These are phyloP conservation scores for Pythium phragmiticola DNA, from an alignment of 352 stramenopile genomes.

Conservation along the genomic window DNA sequence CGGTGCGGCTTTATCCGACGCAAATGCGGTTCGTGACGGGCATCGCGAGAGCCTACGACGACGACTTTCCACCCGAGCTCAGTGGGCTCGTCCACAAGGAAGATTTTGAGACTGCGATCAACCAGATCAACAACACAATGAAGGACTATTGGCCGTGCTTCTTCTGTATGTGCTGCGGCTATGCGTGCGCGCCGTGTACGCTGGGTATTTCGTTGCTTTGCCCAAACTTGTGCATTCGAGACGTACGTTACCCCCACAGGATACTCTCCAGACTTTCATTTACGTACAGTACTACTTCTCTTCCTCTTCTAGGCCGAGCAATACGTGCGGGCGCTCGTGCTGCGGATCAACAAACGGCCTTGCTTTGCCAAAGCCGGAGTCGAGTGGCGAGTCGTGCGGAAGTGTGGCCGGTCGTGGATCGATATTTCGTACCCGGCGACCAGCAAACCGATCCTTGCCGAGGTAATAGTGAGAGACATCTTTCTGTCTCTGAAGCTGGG, in stretches of 20 bases:
- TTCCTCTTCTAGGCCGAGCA: conserved; percentile 48
- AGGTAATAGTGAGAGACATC: conserved; percentile 3
- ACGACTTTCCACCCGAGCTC: conserved; percentile 66
- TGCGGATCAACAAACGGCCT: conserved; percentile 57
- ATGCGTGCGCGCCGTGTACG: conserved; percentile 64
- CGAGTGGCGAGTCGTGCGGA: conserved; percentile 58
- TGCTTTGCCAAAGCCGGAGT: conserved; percentile 59
- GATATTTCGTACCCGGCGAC: conserved; percentile 60
- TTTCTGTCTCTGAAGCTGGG: neutral
- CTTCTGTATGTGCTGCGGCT: conserved; percentile 73
- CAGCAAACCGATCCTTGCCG: conserved; percentile 28
- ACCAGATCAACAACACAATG: conserved; percentile 86
- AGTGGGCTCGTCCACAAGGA: conserved; percentile 45
- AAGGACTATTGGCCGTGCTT: conserved; percentile 80
- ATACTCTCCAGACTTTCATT: too few relatives aligned
- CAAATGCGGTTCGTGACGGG: conserved; percentile 72
- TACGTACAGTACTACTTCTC: neutral
- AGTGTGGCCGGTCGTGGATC: conserved; percentile 66
- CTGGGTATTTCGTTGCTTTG: conserved; percentile 63
- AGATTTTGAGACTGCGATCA: conserved; percentile 72
- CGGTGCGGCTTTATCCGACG: conserved; percentile 53
- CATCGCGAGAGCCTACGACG: conserved; percentile 67
- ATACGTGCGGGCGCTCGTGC: conserved; percentile 58
- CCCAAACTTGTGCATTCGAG: conserved; percentile 71
- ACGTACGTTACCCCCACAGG: conserved; percentile 36